Conservation (phyloP, 2,329 filamentous ascomycete genomes). For the Ophiostoma angusticollis region DNA sequence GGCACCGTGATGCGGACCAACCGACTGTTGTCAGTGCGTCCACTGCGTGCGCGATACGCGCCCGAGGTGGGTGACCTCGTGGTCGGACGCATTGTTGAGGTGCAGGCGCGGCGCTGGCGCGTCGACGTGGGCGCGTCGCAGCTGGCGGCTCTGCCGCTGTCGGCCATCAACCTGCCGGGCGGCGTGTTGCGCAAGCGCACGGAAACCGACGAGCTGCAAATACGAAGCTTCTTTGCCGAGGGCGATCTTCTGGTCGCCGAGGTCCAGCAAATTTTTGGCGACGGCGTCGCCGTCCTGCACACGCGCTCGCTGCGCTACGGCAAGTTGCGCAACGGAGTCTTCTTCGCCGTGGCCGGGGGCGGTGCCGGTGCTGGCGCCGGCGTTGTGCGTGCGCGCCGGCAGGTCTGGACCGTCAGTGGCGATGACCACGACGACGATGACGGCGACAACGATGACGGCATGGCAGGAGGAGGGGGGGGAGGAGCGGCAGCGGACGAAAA, state of each 20-base stretch:
- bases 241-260: constrained; percentile 90
- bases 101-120: constrained; percentile 87
- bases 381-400: constrained; percentile 69
- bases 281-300: constrained; percentile 78
- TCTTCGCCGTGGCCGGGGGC: constrained; percentile 67
- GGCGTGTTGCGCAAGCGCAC: constrained; percentile 85
- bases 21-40: constrained; percentile 85
- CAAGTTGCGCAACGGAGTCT: constrained; percentile 86
- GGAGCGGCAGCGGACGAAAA: too few species aligned
- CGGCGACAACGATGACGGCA: constrained; percentile 77
- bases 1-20: constrained; percentile 88
- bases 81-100: constrained; percentile 83
- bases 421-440: constrained; percentile 38
- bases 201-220: constrained; percentile 92
- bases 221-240: constrained; percentile 92
- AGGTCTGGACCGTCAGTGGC: constrained; percentile 70
- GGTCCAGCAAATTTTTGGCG: constrained; percentile 77
- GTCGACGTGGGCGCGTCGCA: constrained; percentile 85
- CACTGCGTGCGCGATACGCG: constrained; percentile 81
- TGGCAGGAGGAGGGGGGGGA: constrained; percentile 60
- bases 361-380: constrained; percentile 76
- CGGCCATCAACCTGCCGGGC: constrained; percentile 85
- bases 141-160: constrained; percentile 73
- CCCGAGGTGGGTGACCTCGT: constrained; percentile 95
- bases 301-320: constrained; percentile 87